Conservation (phyloP, 2,329 filamentous ascomycete genomes). For the Fusarium nelsonii region DNA sequence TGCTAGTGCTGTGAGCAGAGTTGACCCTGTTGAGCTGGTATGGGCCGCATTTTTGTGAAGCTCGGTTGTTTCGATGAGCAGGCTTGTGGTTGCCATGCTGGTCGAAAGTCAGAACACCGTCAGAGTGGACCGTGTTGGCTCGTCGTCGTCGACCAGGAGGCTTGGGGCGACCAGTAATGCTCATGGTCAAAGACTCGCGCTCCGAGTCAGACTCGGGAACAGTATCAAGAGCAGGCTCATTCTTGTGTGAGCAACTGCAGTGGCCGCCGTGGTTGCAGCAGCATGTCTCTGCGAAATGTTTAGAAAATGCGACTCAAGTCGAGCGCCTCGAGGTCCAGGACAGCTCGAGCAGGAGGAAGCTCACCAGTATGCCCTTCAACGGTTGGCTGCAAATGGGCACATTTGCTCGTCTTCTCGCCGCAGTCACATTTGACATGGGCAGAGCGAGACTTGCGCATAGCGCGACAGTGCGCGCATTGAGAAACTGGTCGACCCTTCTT, state of each 20-base stretch:
- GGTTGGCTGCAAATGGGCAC: constrained; percentile 69
- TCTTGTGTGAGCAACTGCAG: constrained; percentile 74
- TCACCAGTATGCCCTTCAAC: constrained; percentile 71
- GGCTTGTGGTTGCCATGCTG: constrained; percentile 75
- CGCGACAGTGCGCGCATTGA: constrained; percentile 96
- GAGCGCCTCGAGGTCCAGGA: constrained; percentile 11
- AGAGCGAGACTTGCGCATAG: constrained; percentile 94
- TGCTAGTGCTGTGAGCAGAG: constrained; percentile 66
- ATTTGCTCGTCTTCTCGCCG: constrained; percentile 87
- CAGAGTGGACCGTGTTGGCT: constrained; percentile 72
- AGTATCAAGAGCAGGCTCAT: constrained; percentile 70
- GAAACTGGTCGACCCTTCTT: constrained; percentile 98
- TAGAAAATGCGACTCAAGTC: constrained; percentile 32
- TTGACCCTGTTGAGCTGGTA: constrained; percentile 71
- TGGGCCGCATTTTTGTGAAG: constrained; percentile 71
- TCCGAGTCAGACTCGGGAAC: constrained; percentile 74
- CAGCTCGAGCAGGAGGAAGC: constrained; percentile 45
- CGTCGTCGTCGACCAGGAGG: constrained; percentile 63
- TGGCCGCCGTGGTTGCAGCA: constrained; percentile 77
- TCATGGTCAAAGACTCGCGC: constrained; percentile 53
- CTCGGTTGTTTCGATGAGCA: constrained; percentile 69
- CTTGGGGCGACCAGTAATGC: constrained; percentile 55
- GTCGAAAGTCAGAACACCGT: constrained; percentile 70
- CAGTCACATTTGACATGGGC: constrained; percentile 98
- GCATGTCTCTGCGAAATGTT: constrained; percentile 67